A percentile compares a stretch with the other conserved stretches of the same genome.
phyloP scores from a whole-genome alignment of 805 yeast species.

The Candida vaughaniae region DNA sequence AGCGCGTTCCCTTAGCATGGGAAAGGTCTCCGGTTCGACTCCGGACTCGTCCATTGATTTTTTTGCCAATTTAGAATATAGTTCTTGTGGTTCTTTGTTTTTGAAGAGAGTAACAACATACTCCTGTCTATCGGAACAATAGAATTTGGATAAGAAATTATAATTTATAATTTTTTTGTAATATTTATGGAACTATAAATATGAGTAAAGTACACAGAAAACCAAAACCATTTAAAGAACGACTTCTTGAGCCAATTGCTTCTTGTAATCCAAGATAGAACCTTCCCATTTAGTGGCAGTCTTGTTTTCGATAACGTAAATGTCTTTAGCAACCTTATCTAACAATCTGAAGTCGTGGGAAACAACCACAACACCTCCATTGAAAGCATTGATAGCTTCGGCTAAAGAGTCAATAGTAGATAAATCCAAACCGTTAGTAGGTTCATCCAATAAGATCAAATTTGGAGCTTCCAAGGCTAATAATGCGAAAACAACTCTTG shows the following conservation, averaged over 20 bases:
- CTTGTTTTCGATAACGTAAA: conserved; percentile 92
- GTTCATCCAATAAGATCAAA: conserved; percentile 94
- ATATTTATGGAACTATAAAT: conserved; percentile 3
- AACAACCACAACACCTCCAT: conserved; percentile 98
- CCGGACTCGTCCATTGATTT: conserved; percentile 40
- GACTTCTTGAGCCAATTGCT: conserved; percentile 88
- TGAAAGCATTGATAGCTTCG: conserved; percentile 89
- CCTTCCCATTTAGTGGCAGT: conserved; percentile 98
- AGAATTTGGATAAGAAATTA: no score
- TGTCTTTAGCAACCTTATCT: conserved; percentile 96
- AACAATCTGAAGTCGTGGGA: conserved; percentile 98
- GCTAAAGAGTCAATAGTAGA: conserved; percentile 98
- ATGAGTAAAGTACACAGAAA: conserved; percentile 12
- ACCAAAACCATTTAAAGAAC: conserved; percentile 45
- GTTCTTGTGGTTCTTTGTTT: no score
- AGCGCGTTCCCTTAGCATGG: conserved; percentile 51
- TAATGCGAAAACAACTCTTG: conserved; percentile 96
- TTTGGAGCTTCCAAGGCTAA: conserved; percentile 95
- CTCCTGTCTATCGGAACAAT: neutral
- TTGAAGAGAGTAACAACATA: neutral
- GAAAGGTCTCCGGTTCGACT: conserved; percentile 50
- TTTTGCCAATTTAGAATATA: no score
- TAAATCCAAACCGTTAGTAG: conserved; percentile 98
- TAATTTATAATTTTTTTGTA: neutral
- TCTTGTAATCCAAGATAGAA: conserved; percentile 85